Base-by-base conservation (phyloP, 371 early-diverging fungal species). In the Saksenaea oblongispora region DNA sequence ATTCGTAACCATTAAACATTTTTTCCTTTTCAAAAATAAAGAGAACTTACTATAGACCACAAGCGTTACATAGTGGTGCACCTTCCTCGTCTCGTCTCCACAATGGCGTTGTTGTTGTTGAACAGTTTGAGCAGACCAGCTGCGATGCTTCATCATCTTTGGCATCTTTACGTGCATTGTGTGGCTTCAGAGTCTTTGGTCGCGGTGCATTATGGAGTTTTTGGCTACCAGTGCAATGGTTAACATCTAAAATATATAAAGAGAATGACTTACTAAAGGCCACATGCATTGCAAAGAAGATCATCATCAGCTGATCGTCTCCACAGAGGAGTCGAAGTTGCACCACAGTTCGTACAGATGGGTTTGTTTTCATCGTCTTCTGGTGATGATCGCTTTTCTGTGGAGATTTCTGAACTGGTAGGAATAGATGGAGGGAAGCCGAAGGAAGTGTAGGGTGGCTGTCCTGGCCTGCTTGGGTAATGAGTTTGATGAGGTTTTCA, bases 171-270 rank as follows among this genome's bases (percentile, higher is more conserved):
- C 28, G 27, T 37, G 36, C 28, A n/a, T 42, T 34, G 7, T 59
- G 42, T 22, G 31, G 34, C 34, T 22, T 47, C 10, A 47, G 51
- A 10, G 51, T 47, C 76, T 61, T 79, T 3, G 98, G 97, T 56
- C 98, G 87, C 4, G 96, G 95, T 18, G 95, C 92, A 70, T 95
- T 96, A 82, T 99, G 97, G 92, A 99, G 83, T 68, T 92, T 92
- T 73, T 72, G 70, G 56, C 76, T 75, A 56, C 14, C 9, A 36
- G 36, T n/a, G 14, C 9, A 28, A 28, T 5, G 2, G 37, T 35
- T n/a, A 56, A 8, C 5, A 28, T 18, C 39, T 39, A 39, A 39
- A 39, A 14, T n/a, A n/a, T n/a, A n/a, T 5, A 11, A 39, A 39
- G 11, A 39, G n/a, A 3, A 57, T 18, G 18, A 64, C 66, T 27